Evolutionary conservation across 1,139 yeast genomes (phyloP).

Genomic region (Yamadazyma pseudoaaseri): DNA sequence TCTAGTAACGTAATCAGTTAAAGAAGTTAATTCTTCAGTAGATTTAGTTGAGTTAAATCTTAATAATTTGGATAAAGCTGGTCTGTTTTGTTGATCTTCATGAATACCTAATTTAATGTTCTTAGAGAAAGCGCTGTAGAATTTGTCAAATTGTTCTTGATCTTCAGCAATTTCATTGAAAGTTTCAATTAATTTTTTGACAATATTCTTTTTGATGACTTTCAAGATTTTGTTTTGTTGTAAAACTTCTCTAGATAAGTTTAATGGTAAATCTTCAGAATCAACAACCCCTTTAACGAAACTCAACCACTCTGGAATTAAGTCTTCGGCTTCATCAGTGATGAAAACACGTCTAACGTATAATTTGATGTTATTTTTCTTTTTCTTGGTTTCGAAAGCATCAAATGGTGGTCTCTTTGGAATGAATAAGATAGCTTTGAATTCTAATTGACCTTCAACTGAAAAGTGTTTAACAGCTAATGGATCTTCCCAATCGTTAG

Average conservation of each 20-base stretch:
- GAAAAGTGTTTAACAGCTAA: conserved; percentile 99
- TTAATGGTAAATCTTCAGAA: conserved; percentile 99
- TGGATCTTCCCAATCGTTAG: conserved; percentile 99
- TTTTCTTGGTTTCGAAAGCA: conserved; percentile 95
- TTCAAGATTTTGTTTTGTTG: conserved; percentile 99
- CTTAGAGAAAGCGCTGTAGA: conserved; percentile 98
- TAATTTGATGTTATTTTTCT: conserved; percentile 98
- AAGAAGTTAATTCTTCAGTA: conserved; percentile 88
- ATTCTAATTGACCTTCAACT: conserved; percentile 99
- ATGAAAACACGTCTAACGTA: conserved; percentile 99
- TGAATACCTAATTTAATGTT: conserved; percentile 98
- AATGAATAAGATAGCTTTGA: conserved; percentile 95
- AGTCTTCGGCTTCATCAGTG: conserved; percentile 99
- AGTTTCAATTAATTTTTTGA: conserved; percentile 97
- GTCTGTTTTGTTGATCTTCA: conserved; percentile 98
- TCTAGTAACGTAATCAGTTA: conserved; percentile 96
- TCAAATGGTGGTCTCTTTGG: conserved; percentile 99
- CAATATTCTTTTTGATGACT: conserved; percentile 98
- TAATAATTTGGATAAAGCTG: conserved; percentile 90
- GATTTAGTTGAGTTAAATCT: conserved; percentile 98
- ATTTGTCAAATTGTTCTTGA: conserved; percentile 96
- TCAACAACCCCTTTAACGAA: conserved; percentile 99
- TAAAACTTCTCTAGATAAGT: conserved; percentile 99
- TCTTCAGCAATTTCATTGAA: conserved; percentile 99
- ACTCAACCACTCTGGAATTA: conserved; percentile 98